phyloP scores from a whole-genome alignment of 805 yeast genomes.

The Pichia heedii region DNA sequence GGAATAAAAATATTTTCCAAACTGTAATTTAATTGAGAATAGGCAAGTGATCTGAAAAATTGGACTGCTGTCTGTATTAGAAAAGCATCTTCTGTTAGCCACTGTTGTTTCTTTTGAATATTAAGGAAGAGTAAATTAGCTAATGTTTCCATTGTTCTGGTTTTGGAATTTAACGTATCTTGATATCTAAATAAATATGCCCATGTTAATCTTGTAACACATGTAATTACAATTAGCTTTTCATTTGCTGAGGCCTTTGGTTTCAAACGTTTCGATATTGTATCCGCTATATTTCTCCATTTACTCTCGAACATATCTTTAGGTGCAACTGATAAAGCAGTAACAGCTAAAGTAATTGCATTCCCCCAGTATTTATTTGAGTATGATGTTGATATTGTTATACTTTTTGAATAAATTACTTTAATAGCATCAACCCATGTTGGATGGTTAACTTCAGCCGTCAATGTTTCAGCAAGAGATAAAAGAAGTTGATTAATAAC shows the following conservation, averaged over 20 bases:
- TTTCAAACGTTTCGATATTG: constrained; percentile 50
- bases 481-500: constrained; percentile 66
- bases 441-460: constrained; percentile 95
- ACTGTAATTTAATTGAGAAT: constrained; percentile 66
- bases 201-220: constrained; percentile 76
- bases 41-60: constrained; percentile 69
- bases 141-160: constrained; percentile 63
- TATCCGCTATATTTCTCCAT: constrained; percentile 68
- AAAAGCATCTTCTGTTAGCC: constrained; percentile 60
- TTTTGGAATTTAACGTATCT: constrained; percentile 81
- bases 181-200: constrained; percentile 79
- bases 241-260: constrained; percentile 44
- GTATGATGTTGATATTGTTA: constrained; percentile 36
- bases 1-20: constrained; percentile 73
- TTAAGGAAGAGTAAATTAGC: constrained; percentile 48
- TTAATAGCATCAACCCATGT: constrained; percentile 82
- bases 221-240: constrained; percentile 50
- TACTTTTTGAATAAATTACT: constrained; percentile 41
- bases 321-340: constrained; percentile 75
- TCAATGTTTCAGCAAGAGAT: constrained; percentile 75
- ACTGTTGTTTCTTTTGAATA: constrained; percentile 51
- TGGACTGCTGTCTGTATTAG: constrained; percentile 62
- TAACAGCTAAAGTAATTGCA: constrained; percentile 57
- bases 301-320: constrained; percentile 57
- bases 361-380: constrained; percentile 52